Evolutionary conservation across 768 basidiomycete species (phyloP).

Genomic region (Xerocomellus amylosporus): DNA sequence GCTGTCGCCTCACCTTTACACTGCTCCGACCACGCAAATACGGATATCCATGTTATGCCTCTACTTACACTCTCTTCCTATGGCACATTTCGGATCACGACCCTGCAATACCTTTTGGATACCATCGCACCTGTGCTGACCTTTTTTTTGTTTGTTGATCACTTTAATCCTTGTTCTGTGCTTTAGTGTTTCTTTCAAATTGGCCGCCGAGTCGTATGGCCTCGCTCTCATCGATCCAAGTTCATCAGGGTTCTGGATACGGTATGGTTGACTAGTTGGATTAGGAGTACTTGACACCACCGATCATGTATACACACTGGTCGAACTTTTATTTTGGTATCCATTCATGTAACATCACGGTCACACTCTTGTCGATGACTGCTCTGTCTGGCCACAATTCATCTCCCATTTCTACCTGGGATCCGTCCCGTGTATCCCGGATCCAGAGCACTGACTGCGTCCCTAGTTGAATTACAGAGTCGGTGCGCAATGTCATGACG

Average conservation of each 20-base stretch:
- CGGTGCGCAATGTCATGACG: too few relatives aligned
- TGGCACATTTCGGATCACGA: constrained; percentile 9
- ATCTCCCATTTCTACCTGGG: too few relatives aligned
- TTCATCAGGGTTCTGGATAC: constrained; percentile 9
- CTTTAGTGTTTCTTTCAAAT: constrained; percentile 4
- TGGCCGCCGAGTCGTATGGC: background rate
- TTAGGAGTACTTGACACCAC: constrained; percentile 5
- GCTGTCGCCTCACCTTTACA: constrained; percentile 3
- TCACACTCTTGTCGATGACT: too few relatives aligned
- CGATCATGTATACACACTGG: constrained; percentile 14
- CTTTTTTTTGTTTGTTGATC: constrained; percentile 1
- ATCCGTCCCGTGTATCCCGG: too few relatives aligned
- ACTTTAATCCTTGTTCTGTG: constrained; percentile 4
- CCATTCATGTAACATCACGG: background rate
- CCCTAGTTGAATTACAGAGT: too few relatives aligned
- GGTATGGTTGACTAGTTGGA: constrained; percentile 16
- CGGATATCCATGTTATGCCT: constrained; percentile 12
- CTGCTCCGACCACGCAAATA: constrained; percentile 2
- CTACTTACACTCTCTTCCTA: constrained; percentile 7
- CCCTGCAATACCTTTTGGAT: constrained; percentile 24
- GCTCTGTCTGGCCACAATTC: too few relatives aligned
- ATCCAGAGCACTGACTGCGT: too few relatives aligned
- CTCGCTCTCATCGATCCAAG: background rate
- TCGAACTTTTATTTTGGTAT: constrained; percentile 4
- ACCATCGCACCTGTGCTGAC: constrained; percentile 17